Evolutionary conservation across 441 rosid species (phyloP).

Genomic region (Hura crepitans): DNA sequence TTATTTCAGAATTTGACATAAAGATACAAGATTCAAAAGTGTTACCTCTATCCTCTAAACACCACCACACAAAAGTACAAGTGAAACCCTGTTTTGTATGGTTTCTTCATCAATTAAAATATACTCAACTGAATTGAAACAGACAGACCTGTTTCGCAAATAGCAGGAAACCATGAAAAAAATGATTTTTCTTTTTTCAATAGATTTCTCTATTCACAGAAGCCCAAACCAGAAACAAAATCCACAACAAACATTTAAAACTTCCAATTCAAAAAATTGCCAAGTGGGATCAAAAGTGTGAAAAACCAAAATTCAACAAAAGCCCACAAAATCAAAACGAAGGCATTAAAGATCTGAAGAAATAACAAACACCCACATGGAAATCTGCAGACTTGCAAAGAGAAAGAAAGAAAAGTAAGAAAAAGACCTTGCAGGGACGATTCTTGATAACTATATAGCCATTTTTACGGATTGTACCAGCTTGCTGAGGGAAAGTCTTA

Average conservation of each 20-base stretch:
- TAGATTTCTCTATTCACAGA: not conserved
- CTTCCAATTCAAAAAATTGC: not conserved
- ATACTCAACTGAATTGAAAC: not conserved
- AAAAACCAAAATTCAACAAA: not conserved
- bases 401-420: not conserved
- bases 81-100: too few relatives aligned
- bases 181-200: not conserved
- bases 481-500: conserved; percentile 81
- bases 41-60: not conserved
- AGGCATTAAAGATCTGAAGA: conserved; percentile 19
- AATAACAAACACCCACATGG: conserved; percentile 11
- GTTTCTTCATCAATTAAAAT: too few relatives aligned
- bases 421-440: conserved; percentile 67
- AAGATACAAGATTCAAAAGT: not conserved
- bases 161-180: not conserved
- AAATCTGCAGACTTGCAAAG: not conserved
- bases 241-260: not conserved
- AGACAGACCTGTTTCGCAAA: not conserved
- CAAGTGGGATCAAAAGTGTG: not conserved
- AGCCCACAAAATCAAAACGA: not conserved
- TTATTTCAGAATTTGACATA: not conserved
- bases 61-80: not conserved
- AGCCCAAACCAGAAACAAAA: not conserved
- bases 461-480: conserved; percentile 81
- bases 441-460: conserved; percentile 78